Percentiles rank a stretch among this genome's conserved stretches.
Conservation (phyloP, 2,329 filamentous ascomycete species). For the Sclerotinia sclerotiorum region DNA sequence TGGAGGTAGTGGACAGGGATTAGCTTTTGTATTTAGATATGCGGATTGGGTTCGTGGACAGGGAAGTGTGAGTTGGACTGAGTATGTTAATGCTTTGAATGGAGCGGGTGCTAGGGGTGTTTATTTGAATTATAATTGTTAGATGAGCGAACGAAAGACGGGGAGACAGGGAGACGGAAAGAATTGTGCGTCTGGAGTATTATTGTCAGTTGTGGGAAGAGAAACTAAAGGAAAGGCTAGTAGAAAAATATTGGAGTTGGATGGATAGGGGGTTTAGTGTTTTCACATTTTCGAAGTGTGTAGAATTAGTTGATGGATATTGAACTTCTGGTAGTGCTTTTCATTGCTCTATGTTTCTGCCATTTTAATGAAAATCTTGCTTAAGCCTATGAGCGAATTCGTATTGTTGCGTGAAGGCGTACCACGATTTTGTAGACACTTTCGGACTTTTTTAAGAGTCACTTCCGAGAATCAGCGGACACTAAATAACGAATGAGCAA, state of each 20-base stretch:
- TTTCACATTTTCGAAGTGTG: background rate
- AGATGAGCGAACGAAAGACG: background rate
- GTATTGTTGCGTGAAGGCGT: background rate
- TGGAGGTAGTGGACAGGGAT: conserved; percentile 10
- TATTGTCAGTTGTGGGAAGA: background rate
- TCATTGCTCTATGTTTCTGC: background rate
- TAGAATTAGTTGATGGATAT: background rate
- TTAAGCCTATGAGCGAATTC: background rate
- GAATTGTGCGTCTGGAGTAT: background rate
- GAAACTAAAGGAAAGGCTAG: too few relatives aligned
- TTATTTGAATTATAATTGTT: conserved; percentile 29
- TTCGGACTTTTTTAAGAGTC: background rate
- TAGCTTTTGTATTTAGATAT: conserved; percentile 24
- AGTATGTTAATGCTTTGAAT: conserved; percentile 25
- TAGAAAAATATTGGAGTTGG: background rate
- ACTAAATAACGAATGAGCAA: background rate
- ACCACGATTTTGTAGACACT: background rate
- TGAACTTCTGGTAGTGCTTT: background rate
- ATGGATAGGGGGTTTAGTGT: background rate
- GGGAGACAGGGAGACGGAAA: background rate
- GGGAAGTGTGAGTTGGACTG: conserved; percentile 23
- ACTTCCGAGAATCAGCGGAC: background rate
- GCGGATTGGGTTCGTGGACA: conserved; percentile 25
- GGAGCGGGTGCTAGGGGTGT: conserved; percentile 24
- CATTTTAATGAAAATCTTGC: background rate